Percentiles rank a stretch among this genome's conserved stretches.
Conservation (phyloP, 1,139 yeast genomes). For the Pichia sp. region DNA sequence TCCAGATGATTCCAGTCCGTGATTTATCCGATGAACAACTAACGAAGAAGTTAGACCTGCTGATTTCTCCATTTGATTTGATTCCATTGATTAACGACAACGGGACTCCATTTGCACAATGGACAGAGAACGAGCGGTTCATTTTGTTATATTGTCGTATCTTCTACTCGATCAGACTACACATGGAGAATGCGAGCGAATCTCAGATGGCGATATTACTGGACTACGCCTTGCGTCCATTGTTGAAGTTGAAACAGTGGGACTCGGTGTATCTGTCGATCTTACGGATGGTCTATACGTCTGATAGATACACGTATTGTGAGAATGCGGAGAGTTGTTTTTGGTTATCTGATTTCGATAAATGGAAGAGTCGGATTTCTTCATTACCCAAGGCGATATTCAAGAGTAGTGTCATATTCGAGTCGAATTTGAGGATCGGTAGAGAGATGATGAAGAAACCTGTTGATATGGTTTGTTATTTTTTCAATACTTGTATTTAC, state of each 20-base stretch:
- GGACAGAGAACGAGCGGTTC: slow-evolving; percentile 13
- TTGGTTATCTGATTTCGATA: slow-evolving; percentile 16
- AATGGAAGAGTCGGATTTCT: slow-evolving; percentile 13
- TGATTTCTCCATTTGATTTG: slow-evolving; percentile 12
- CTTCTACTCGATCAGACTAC: slow-evolving; percentile 13
- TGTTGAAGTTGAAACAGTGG: slow-evolving; percentile 8
- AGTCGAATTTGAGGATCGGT: slow-evolving; percentile 3
- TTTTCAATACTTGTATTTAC: slow-evolving; percentile 4
- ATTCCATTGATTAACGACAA: neutral
- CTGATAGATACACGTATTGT: slow-evolving; percentile 4
- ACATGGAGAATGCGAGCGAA: slow-evolving; percentile 5
- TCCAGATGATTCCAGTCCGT: slow-evolving; percentile 10
- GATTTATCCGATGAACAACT: slow-evolving; percentile 1
- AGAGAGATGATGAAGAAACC: neutral
- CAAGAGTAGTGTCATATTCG: slow-evolving; percentile 7
- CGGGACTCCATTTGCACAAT: neutral
- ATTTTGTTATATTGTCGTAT: slow-evolving; percentile 13
- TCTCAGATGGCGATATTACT: neutral
- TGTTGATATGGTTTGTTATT: neutral
- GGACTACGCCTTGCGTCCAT: slow-evolving; percentile 7
- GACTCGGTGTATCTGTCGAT: slow-evolving; percentile 1
- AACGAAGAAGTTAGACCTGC: neutral
- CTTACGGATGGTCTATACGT: slow-evolving; percentile 7
- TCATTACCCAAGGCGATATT: slow-evolving; percentile 11
- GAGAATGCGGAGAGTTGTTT: slow-evolving; percentile 11